Base-by-base conservation (phyloP, 2,329 filamentous ascomycete genomes). In the Talaromyces funiculosus region DNA sequence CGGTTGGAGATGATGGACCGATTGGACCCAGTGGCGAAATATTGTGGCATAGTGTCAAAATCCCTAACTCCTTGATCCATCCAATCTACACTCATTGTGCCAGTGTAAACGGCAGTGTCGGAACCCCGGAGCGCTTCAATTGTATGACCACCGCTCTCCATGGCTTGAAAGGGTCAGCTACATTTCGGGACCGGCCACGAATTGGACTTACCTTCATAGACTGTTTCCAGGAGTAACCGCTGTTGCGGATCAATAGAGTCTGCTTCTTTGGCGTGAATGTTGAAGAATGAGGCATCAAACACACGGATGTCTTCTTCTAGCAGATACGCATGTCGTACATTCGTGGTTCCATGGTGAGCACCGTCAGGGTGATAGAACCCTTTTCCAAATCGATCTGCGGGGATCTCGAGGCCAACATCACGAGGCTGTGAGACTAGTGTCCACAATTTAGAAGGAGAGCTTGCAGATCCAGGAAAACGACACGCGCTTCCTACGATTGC, bases 1-100 rank as follows among this genome's bases (percentile, higher is more conserved):
- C 75, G 71, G 37, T 77, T 78, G 1, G 76, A 71, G 1, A 77
- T 59, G 9, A 78, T 76, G 22, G 70, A 71, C 12, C 69, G 63
- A 1, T 71, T 69, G 43, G 67, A 73, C 9, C 73, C 71, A 1
- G 71, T 72, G 1, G 61, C 59, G 22, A 53, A 35, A 54, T 69
- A 66, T 2, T 40, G 45, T 6, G 66, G 65, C 3, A 63, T 12
- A 0, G 42, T 51, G 4, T 67, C 59, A 3, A 51, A 38, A 51
- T 70, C 66, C 9, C 58, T 43, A 12, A 24, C 18, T 5, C 63
- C 43, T 8, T 64, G 37, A 42, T 63, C 60, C 3, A 24, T 51
- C 54, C 70, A 72, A 51, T 73, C 71, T 9, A 51, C 49, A 24
- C 40, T 54, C 59, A 69, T 67, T 0, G 57, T 53, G 10, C 69